phyloP scores from a whole-genome alignment of 768 basidiomycete species.

The Tricholoma matsutake region DNA sequence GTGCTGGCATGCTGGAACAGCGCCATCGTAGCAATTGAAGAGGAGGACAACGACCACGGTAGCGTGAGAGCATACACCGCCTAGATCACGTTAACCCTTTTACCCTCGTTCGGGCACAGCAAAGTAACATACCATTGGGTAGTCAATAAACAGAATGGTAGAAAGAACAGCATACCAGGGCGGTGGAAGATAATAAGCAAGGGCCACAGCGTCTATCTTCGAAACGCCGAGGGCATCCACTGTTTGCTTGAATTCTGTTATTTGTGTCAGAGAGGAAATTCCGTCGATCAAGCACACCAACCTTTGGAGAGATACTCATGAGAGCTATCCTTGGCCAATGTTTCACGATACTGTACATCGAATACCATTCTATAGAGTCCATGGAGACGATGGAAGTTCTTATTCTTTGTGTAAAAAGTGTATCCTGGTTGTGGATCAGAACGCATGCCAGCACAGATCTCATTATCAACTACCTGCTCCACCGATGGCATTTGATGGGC shows the following conservation, averaged over 20 bases:
- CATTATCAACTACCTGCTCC: conserved; percentile 27
- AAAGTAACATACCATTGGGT: conserved; percentile 32
- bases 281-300: conserved; percentile 6
- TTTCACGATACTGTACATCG: conserved; percentile 28
- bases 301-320: conserved; percentile 28
- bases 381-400: conserved; percentile 35
- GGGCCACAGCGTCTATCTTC: conserved; percentile 23
- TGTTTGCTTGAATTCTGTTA: conserved; percentile 26
- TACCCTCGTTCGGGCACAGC: not conserved
- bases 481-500: conserved; percentile 33
- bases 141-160: conserved; percentile 24
- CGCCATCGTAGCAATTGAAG: conserved; percentile 30
- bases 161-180: conserved; percentile 39
- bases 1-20: conserved; percentile 31
- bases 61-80: conserved; percentile 23
- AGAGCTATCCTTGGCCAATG: conserved; percentile 36
- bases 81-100: conserved; percentile 5
- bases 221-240: conserved; percentile 28
- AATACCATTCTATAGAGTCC: conserved; percentile 38
- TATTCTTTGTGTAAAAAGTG: conserved; percentile 36
- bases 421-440: conserved; percentile 27
- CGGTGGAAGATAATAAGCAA: conserved; percentile 28
- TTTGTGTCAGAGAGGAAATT: conserved; percentile 19
- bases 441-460: not conserved
- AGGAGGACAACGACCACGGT: conserved; percentile 22